phyloP scores from a whole-genome alignment of 345 rosid species.

The Euclidium syriacum region DNA sequence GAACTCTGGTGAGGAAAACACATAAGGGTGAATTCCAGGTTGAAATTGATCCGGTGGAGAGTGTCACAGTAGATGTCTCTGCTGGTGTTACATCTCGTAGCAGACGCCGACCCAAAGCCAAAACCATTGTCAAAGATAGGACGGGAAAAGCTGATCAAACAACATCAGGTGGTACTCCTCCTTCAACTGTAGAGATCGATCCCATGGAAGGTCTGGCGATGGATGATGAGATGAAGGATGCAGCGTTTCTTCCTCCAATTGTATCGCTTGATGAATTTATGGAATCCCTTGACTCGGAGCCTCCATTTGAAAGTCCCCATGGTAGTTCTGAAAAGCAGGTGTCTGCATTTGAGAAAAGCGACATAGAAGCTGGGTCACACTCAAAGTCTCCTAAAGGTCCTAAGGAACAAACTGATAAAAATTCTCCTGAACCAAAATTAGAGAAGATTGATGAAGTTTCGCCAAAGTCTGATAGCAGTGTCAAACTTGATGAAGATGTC shows the following conservation, averaged over 20 bases:
- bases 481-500: slow-evolving; percentile 21
- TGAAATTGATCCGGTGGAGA: slow-evolving; percentile 64
- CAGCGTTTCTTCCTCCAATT: slow-evolving; percentile 86
- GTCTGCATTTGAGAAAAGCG: slow-evolving; percentile 39
- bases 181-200: slow-evolving; percentile 48
- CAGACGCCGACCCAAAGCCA: slow-evolving; percentile 28
- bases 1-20: slow-evolving; percentile 88
- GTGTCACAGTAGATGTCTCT: slow-evolving; percentile 58
- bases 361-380: slow-evolving; percentile 22
- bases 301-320: slow-evolving; percentile 72
- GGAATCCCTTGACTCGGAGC: slow-evolving; percentile 87
- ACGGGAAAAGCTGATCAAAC: slow-evolving; percentile 23
- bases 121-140: slow-evolving; percentile 35
- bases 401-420: slow-evolving; percentile 26
- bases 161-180: slow-evolving; percentile 41
- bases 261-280: slow-evolving; percentile 94
- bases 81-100: slow-evolving; percentile 38
- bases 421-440: slow-evolving; percentile 2
- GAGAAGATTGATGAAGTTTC: slow-evolving; percentile 18
- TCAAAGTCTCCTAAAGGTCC: slow-evolving; percentile 27
- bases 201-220: slow-evolving; percentile 47
- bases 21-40: slow-evolving; percentile 98
- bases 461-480: not conserved
- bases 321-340: slow-evolving; percentile 29
- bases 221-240: slow-evolving; percentile 80